Base-by-base conservation (phyloP, 352 stramenopile genomes). In the Phytophthora hybrid region DNA sequence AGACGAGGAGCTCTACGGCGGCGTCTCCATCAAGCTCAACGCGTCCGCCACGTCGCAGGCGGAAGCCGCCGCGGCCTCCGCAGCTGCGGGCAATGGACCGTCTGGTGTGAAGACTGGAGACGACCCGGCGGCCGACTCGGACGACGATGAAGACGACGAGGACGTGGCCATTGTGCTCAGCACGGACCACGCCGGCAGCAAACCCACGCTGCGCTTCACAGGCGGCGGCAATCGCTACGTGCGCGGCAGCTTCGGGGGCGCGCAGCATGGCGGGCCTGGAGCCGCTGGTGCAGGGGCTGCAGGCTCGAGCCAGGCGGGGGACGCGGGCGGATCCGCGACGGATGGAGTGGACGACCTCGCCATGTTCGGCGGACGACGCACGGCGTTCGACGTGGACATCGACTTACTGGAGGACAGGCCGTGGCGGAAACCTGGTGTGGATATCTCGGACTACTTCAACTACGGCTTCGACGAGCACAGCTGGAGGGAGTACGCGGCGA, bases 381-480 rank as follows among this genome's bases (percentile, higher is more conserved):
- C 91, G 9, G 93, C 93, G 2, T 98, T 98, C 61, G 93, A 98
- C 63, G 89, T 98, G 51, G 91, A 97, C 66, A 97, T 98, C 55
- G 93, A 98, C 64, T 87, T 93, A 66, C 77, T 98, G 19, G 93
- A 98, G 54, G 93, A 98, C 70, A 88, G 96, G 63, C 93, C 93
- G 11, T 98, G 93, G 93, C 87, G 93, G 9, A 95, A 97, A 64
- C 92, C 90, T 1, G 92, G 93, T 29, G 89, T 97, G 26, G 93
- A 98, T 80, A 97, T 98, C 65, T 96, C 89, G 18, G 93, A 98
- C 79, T 98, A 97, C 73, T 98, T 98, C 64, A 98, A 98, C 78
- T 98, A 98, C 65, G 93, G 93, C 14, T 98, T 98, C 73, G 93
- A 97, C 62, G 93, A 98, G 74, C 80, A 95, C 54, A 93, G 86